Conservation (phyloP, 495 filamentous ascomycete genomes). For the Copromyces sp. region DNA sequence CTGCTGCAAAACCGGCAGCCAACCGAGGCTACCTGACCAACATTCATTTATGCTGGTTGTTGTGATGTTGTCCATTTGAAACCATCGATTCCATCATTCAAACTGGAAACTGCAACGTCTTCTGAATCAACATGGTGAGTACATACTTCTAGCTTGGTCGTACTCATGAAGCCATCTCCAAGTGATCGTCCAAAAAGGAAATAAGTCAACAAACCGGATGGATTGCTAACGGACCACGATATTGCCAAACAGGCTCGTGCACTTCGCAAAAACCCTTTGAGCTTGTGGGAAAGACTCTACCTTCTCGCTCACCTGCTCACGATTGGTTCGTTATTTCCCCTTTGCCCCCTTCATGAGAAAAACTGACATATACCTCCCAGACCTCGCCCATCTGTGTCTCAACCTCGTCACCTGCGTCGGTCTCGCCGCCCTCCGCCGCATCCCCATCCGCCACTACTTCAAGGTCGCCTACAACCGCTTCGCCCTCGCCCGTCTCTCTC, state of each 20-base stretch:
- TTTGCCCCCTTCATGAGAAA: background rate
- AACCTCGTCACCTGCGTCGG: conserved; percentile 10
- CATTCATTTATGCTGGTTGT: background rate
- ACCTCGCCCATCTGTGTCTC: conserved; percentile 8
- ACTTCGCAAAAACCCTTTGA: background rate
- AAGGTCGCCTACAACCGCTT: conserved; percentile 12
- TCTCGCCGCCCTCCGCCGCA: conserved; percentile 9
- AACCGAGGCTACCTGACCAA: background rate
- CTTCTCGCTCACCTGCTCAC: background rate
- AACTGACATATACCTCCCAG: background rate
- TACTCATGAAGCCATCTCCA: background rate
- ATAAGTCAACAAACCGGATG: background rate
- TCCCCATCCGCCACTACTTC: conserved; percentile 9
- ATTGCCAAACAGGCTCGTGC: background rate
- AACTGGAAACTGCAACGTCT: background rate
- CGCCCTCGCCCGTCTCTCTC: conserved; percentile 6
- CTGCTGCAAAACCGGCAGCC: background rate
- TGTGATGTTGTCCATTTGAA: background rate
- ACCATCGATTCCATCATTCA: background rate
- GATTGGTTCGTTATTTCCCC: background rate
- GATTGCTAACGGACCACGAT: background rate
- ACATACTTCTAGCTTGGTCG: background rate
- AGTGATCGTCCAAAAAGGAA: background rate
- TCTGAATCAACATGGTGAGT: background rate
- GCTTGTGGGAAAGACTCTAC: background rate